Conservation (phyloP, 805 yeast species). For the Myxozyma melibiosi region DNA sequence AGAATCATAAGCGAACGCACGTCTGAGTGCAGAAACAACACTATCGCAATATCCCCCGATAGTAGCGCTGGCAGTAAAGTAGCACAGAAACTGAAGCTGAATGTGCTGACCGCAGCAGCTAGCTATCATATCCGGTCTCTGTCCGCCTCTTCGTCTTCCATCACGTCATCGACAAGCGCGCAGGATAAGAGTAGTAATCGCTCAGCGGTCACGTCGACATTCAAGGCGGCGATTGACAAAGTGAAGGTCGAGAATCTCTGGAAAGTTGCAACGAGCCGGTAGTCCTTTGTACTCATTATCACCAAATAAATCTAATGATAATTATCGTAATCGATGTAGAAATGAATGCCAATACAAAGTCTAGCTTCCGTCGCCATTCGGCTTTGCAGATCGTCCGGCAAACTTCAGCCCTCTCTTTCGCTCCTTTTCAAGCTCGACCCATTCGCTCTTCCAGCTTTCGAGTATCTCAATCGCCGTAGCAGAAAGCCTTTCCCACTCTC, state of each 20-base stretch:
- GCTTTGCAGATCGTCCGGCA: not conserved
- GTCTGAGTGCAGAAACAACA: no score
- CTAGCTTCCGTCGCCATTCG: not conserved
- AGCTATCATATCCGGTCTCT: no score
- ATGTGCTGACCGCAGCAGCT: no score
- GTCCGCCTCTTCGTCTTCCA: no score
- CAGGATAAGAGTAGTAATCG: not conserved
- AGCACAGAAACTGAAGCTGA: no score
- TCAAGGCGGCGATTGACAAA: not conserved
- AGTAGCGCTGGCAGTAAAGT: no score
- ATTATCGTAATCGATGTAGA: no score
- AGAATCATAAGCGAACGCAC: no score
- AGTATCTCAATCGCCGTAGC: conserved; percentile 1
- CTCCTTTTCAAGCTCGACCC: conserved; percentile 5
- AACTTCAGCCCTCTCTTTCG: not conserved
- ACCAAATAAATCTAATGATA: no score
- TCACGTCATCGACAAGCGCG: conserved; percentile 5
- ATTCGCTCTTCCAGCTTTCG: conserved; percentile 4
- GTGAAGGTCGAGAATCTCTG: not conserved
- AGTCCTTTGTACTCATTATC: not conserved
- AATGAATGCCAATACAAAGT: no score
- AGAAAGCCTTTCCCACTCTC: not conserved
- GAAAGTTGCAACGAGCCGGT: not conserved
- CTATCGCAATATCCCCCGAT: no score
- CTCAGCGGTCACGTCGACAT: not conserved